Evolutionary conservation across 768 basidiomycete genomes (phyloP).

Genomic region (Amanita thiersii): DNA sequence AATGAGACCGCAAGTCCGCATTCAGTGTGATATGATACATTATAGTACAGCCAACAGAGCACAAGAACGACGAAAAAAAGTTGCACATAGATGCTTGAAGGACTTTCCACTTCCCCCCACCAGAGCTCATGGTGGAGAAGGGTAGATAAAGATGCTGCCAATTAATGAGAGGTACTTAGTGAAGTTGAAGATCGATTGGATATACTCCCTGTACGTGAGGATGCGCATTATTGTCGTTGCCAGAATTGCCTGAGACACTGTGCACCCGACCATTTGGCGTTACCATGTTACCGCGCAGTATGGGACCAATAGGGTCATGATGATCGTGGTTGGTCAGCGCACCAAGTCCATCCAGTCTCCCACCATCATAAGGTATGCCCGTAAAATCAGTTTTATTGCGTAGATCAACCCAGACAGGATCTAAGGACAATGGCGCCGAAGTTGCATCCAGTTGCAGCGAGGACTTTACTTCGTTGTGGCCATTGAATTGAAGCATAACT

Average conservation of each 20-base stretch:
- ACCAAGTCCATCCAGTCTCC: neutral
- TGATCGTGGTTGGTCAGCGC: neutral
- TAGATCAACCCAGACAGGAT: neutral
- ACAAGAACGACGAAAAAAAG: too few species aligned
- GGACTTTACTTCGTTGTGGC: neutral
- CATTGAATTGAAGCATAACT: too few species aligned
- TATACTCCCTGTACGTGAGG: neutral
- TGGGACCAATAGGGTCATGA: neutral
- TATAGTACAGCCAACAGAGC: neutral
- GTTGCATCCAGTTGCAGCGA: neutral
- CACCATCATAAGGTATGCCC: neutral
- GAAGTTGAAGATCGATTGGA: neutral
- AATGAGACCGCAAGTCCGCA: too few species aligned
- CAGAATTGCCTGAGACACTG: neutral
- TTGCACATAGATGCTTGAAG: too few species aligned
- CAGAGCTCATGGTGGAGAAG: neutral
- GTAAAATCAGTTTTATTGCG: neutral
- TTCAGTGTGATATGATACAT: constrained; percentile 4
- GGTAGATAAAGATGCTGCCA: neutral
- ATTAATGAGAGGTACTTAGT: neutral
- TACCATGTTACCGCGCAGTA: neutral
- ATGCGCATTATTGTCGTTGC: neutral
- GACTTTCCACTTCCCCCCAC: too few species aligned
- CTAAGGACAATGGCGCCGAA: neutral
- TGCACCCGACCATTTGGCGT: neutral